Evolutionary conservation across 495 filamentous ascomycete species (phyloP).

Genomic region (Lepidopterella palustris): DNA sequence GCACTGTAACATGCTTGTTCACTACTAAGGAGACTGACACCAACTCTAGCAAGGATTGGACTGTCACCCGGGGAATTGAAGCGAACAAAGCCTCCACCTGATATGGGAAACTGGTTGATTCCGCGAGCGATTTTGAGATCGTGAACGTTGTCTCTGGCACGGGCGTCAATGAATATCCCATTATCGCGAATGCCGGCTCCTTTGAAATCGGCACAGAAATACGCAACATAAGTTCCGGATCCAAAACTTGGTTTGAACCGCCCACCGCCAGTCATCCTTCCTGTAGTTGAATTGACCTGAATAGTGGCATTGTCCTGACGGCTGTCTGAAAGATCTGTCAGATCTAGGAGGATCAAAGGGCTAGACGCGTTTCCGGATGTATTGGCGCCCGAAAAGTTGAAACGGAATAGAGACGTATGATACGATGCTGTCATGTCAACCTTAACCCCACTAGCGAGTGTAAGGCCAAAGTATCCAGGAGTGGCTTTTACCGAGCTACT

Average conservation of each 20-base stretch:
- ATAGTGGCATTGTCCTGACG: conserved; percentile 40
- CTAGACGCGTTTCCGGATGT: conserved; percentile 25
- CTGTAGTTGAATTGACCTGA: conserved; percentile 17
- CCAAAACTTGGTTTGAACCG: conserved; percentile 30
- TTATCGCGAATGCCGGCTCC: conserved; percentile 27
- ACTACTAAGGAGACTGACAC: conserved; percentile 25
- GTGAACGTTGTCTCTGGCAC: conserved; percentile 20
- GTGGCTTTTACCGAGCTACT: conserved; percentile 49
- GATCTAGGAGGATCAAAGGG: conserved; percentile 61
- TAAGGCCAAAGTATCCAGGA: conserved; percentile 62
- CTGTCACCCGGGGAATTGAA: conserved; percentile 14
- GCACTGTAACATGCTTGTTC: conserved; percentile 28
- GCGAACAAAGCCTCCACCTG: conserved; percentile 26
- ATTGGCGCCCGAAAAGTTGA: conserved; percentile 48
- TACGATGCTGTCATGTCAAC: conserved; percentile 64
- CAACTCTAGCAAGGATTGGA: conserved; percentile 23
- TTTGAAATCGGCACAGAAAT: conserved; percentile 30
- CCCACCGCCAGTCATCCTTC: conserved; percentile 28
- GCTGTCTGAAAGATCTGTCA: conserved; percentile 60
- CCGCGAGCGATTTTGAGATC: conserved; percentile 20
- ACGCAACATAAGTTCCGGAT: conserved; percentile 21
- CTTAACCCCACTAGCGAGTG: conserved; percentile 50
- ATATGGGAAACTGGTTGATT: conserved; percentile 27
- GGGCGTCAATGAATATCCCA: conserved; percentile 27
- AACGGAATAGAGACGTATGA: conserved; percentile 61